Conservation (phyloP, 2,329 filamentous ascomycete genomes). For the Venturia aucupariae region DNA sequence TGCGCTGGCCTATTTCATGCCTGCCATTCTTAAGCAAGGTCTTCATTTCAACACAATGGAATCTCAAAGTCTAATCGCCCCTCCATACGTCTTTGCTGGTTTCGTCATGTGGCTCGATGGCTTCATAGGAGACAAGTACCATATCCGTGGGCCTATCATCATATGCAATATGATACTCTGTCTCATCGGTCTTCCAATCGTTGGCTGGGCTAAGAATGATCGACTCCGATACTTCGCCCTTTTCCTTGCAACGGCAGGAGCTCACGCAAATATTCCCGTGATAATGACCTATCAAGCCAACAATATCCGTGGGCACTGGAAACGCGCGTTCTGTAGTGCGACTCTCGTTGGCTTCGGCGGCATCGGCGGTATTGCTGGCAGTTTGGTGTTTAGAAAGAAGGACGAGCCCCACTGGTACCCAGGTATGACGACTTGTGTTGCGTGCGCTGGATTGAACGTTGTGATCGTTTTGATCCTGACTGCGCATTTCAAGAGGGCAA, state of each 20-base stretch:
- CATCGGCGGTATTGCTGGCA: slow-evolving; percentile 68
- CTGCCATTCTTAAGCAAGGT: slow-evolving; percentile 56
- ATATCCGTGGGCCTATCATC: slow-evolving; percentile 56
- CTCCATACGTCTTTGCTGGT: slow-evolving; percentile 57
- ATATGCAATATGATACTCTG: slow-evolving; percentile 55
- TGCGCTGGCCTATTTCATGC: slow-evolving; percentile 69
- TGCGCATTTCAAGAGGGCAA: slow-evolving; percentile 26
- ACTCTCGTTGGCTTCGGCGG: slow-evolving; percentile 68
- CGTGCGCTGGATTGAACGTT: slow-evolving; percentile 26
- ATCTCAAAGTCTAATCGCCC: slow-evolving; percentile 63
- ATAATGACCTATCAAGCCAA: slow-evolving; percentile 71
- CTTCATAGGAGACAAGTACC: slow-evolving; percentile 59
- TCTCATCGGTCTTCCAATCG: slow-evolving; percentile 64
- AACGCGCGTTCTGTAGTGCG: slow-evolving; percentile 69
- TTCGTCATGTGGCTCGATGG: slow-evolving; percentile 52
- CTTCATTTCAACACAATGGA: slow-evolving; percentile 56
- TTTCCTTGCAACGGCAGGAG: slow-evolving; percentile 66
- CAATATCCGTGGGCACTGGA: slow-evolving; percentile 84
- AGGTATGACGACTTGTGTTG: slow-evolving; percentile 31
- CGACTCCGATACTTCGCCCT: slow-evolving; percentile 62
- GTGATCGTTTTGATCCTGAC: slow-evolving; percentile 26
- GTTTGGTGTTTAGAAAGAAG: slow-evolving; percentile 57
- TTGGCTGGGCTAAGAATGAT: slow-evolving; percentile 53
- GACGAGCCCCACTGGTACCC: slow-evolving; percentile 29
- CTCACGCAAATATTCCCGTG: slow-evolving; percentile 68